Evolutionary conservation across 164 flowering plant species (phyloP).

Genomic region (Echeveria elegans): DNA sequence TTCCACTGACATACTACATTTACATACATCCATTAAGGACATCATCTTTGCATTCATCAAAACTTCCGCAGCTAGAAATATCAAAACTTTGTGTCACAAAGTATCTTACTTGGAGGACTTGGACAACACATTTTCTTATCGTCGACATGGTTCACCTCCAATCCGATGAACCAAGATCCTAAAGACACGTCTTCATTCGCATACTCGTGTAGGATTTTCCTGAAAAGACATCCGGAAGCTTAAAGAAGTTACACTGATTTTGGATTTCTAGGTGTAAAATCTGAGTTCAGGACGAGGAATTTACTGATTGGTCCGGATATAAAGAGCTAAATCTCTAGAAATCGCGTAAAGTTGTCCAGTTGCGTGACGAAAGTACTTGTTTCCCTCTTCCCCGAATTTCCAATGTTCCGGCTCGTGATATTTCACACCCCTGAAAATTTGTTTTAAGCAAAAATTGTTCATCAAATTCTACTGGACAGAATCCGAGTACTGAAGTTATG

Average conservation of each 20-base stretch:
- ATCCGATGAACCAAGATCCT: conserved; percentile 93
- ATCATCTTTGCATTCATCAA: background rate
- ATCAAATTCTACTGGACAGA: background rate
- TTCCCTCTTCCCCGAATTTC: conserved; percentile 96
- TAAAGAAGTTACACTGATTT: background rate
- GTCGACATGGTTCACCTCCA: conserved; percentile 90
- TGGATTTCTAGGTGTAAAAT: background rate
- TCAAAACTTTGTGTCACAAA: background rate
- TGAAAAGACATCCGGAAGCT: conserved; percentile 13
- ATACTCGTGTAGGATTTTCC: conserved; percentile 83
- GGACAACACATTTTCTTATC: conserved; percentile 88
- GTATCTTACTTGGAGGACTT: conserved; percentile 71
- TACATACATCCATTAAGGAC: conserved; percentile 17
- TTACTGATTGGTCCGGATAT: conserved; percentile 81
- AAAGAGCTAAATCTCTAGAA: conserved; percentile 77
- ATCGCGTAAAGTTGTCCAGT: conserved; percentile 93
- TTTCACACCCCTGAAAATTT: conserved; percentile 63
- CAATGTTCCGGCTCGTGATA: conserved; percentile 95
- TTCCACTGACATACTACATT: conserved; percentile 90
- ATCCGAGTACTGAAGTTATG: background rate
- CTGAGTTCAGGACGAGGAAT: conserved; percentile 14
- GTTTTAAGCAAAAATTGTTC: conserved; percentile 1
- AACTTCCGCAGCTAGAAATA: too few relatives aligned
- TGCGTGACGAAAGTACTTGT: conserved; percentile 95
- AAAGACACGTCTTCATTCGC: conserved; percentile 92